phyloP scores from a whole-genome alignment of 345 rosid genomes.

The Pistacia vera region DNA sequence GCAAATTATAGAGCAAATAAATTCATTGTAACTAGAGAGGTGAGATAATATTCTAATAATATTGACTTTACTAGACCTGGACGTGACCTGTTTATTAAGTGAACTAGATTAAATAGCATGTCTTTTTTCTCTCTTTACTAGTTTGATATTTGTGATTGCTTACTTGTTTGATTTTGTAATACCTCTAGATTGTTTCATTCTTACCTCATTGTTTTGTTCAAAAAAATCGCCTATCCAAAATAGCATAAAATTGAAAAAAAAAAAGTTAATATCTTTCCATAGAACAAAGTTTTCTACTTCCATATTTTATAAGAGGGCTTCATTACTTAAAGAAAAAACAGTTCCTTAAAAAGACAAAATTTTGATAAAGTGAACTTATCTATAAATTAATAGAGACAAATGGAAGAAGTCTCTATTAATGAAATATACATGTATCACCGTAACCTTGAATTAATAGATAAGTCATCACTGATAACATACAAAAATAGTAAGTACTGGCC shows the following conservation, averaged over 20 bases:
- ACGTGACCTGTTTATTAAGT: too few relatives aligned
- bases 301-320: neutral
- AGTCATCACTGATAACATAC: constrained; percentile 3
- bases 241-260: neutral
- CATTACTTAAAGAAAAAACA: neutral
- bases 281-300: neutral
- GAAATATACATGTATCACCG: neutral
- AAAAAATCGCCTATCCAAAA: neutral
- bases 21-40: too few relatives aligned
- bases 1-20: too few relatives aligned
- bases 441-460: neutral
- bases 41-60: too few relatives aligned
- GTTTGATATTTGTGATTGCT: too few relatives aligned
- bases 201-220: constrained; percentile 2
- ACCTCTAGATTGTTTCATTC: neutral
- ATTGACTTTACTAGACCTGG: too few relatives aligned
- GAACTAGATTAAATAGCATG: too few relatives aligned
- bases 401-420: neutral
- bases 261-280: neutral
- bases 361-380: constrained; percentile 11
- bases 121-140: too few relatives aligned
- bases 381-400: constrained; percentile 2
- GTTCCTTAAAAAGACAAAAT: constrained; percentile 1
- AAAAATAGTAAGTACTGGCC: constrained; percentile 2
- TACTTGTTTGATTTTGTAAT: too few relatives aligned